Percentiles rank a stretch among this genome's conserved stretches.
phyloP scores from a whole-genome alignment of 139 green algal species.

The Coelastrella sp. region DNA sequence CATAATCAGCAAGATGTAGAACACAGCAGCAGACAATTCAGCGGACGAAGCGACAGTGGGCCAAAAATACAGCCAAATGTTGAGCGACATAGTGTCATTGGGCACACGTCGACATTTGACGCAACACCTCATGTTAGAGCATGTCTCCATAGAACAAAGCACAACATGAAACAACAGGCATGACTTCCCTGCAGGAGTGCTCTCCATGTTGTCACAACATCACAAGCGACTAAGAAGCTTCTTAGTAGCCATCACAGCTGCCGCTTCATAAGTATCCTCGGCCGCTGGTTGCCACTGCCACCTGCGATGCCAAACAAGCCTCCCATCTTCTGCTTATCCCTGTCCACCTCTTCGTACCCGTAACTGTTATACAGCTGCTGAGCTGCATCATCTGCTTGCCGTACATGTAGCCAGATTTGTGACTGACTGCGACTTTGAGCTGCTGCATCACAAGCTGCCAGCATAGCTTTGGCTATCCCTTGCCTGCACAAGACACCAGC shows the following conservation, averaged over 20 bases:
- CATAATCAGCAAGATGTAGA: too few species aligned
- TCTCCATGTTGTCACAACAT: too few species aligned
- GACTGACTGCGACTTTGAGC: not conserved
- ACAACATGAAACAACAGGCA: too few species aligned
- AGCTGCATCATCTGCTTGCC: constrained; percentile 48
- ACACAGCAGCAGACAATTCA: too few species aligned
- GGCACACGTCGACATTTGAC: too few species aligned
- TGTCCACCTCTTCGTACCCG: constrained; percentile 26
- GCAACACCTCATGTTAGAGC: too few species aligned
- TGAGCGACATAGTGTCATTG: too few species aligned
- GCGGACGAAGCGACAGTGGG: too few species aligned
- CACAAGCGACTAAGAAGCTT: too few species aligned
- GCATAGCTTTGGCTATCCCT: constrained; percentile 44
- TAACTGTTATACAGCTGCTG: constrained; percentile 45
- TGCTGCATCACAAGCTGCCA: constrained; percentile 46
- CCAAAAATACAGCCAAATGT: too few species aligned
- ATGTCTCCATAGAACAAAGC: too few species aligned
- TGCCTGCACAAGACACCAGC: constrained; percentile 3
- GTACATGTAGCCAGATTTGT: constrained; percentile 52
- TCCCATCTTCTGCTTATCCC: not conserved
- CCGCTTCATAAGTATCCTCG: constrained; percentile 39
- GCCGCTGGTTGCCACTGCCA: not conserved
- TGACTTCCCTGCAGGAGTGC: too few species aligned
- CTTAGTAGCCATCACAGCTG: not conserved
- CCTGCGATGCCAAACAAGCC: constrained; percentile 7